phyloP scores from a whole-genome alignment of 176 grass and related monocot species.

The Dactylis glomerata region DNA sequence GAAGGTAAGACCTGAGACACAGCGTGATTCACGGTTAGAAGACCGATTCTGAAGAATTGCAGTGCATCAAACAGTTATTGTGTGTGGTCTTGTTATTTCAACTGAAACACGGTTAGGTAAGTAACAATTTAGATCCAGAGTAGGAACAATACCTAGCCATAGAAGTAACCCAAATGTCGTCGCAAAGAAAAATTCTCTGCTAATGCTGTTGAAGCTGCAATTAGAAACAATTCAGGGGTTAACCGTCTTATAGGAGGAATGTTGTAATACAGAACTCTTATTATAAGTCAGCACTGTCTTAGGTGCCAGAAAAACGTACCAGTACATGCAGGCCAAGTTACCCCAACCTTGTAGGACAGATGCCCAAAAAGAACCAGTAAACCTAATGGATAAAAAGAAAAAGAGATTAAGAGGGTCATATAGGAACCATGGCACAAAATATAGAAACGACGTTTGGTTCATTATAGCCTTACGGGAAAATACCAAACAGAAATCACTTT shows the following conservation, averaged over 20 bases:
- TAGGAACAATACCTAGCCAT: constrained; percentile 67
- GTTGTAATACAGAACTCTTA: neutral
- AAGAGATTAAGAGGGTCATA: neutral
- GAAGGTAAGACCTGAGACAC: constrained; percentile 54
- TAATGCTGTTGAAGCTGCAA: constrained; percentile 77
- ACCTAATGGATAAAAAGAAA: constrained; percentile 57
- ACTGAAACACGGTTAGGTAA: neutral
- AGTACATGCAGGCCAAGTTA: constrained; percentile 96
- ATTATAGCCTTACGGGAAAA: neutral
- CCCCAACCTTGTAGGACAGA: constrained; percentile 79
- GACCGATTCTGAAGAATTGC: neutral
- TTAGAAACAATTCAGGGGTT: neutral
- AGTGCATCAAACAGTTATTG: neutral
- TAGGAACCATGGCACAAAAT: neutral
- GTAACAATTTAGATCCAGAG: neutral
- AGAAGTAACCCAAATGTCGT: constrained; percentile 61
- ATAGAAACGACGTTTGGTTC: neutral
- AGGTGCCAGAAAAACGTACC: constrained; percentile 44
- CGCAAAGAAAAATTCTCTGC: constrained; percentile 81
- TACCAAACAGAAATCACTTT: no score
- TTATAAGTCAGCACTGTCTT: neutral
- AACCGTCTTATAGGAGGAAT: constrained; percentile 9
- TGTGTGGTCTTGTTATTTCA: neutral
- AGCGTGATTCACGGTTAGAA: neutral
- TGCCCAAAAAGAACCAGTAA: constrained; percentile 91